phyloP scores from a whole-genome alignment of 306 rosid species.

The Rosa lucieae region DNA sequence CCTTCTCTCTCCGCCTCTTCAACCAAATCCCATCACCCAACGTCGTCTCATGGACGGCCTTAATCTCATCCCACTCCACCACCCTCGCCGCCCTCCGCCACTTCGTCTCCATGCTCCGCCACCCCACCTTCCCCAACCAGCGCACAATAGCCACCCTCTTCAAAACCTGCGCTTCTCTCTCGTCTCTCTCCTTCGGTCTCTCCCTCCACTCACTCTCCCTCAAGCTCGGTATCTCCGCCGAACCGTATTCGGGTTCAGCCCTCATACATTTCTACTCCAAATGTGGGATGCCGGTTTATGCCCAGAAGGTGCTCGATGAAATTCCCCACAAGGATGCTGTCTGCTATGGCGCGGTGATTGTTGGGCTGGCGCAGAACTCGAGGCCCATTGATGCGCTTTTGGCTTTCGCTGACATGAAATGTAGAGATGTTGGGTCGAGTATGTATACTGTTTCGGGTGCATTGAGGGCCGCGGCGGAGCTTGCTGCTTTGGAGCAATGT shows the following conservation, averaged over 20 bases:
- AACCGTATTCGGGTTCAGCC: constrained; percentile 69
- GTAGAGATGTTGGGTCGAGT: constrained; percentile 44
- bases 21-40: constrained; percentile 57
- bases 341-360: constrained; percentile 66
- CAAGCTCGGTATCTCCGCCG: constrained; percentile 47
- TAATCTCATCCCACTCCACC: constrained; percentile 63
- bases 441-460: constrained; percentile 62
- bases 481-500: constrained; percentile 81
- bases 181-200: constrained; percentile 51
- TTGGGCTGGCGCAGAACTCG: constrained; percentile 73
- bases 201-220: constrained; percentile 64
- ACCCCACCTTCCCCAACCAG: constrained; percentile 65
- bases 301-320: constrained; percentile 70
- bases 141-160: constrained; percentile 74
- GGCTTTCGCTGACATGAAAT: constrained; percentile 52
- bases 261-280: constrained; percentile 63
- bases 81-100: constrained; percentile 50
- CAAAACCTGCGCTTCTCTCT: constrained; percentile 61
- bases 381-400: constrained; percentile 41
- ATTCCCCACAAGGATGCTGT: constrained; percentile 54
- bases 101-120: constrained; percentile 81
- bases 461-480: constrained; percentile 63
- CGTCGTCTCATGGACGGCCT: constrained; percentile 76
- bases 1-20: constrained; percentile 56
- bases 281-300: constrained; percentile 40